phyloP scores from a whole-genome alignment of 116 monocot genomes.

The Papilionanthe hybrid region DNA sequence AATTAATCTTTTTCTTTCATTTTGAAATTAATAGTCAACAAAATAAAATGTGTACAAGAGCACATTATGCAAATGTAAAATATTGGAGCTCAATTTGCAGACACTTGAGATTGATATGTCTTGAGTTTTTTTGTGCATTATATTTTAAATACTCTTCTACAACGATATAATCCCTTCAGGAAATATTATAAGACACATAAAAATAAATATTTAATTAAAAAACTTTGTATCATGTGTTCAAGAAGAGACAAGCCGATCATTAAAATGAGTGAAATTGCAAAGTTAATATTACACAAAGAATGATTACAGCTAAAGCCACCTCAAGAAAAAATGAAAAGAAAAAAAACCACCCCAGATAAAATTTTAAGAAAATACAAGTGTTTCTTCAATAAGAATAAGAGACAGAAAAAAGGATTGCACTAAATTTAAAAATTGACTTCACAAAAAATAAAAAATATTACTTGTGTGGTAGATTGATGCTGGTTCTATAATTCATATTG shows the following conservation, averaged over 20 bases:
- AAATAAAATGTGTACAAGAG: background rate
- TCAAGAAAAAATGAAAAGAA: background rate
- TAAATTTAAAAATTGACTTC: constrained; percentile 3
- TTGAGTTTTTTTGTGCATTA: background rate
- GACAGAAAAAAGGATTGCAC: background rate
- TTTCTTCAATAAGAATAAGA: constrained; percentile 13
- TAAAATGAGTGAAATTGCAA: background rate
- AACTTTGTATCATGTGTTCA: constrained; percentile 7
- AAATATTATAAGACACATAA: constrained; percentile 7
- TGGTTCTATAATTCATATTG: constrained; percentile 14
- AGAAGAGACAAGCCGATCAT: background rate
- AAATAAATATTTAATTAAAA: constrained; percentile 3
- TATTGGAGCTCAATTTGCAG: background rate
- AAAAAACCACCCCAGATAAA: background rate
- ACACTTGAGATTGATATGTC: background rate
- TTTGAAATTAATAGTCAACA: too few relatives aligned
- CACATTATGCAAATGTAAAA: background rate
- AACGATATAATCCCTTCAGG: background rate
- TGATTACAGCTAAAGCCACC: too few relatives aligned
- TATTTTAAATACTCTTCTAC: constrained; percentile 7
- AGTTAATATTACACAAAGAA: too few relatives aligned
- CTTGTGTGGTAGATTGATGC: constrained; percentile 16
- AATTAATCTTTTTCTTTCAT: too few relatives aligned
- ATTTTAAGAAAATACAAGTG: background rate
- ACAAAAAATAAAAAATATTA: background rate